Percentiles rank a stretch among this genome's conserved stretches.
Conservation (phyloP, 2,329 filamentous ascomycete species). For the Hortaea werneckii region DNA sequence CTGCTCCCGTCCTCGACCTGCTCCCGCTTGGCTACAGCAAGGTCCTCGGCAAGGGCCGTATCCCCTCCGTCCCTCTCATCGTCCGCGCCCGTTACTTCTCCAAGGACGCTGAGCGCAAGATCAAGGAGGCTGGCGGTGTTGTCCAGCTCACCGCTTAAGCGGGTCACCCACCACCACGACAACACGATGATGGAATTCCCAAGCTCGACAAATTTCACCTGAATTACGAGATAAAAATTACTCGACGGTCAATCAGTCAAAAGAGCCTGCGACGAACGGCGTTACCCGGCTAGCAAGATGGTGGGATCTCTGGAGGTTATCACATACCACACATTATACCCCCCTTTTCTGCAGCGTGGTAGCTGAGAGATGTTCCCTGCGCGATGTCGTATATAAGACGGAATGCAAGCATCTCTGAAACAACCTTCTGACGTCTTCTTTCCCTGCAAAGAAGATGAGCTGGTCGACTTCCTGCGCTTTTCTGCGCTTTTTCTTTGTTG, state of each 20-base stretch:
- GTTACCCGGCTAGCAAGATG: constrained; percentile 6
- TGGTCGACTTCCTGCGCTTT: constrained; percentile 7
- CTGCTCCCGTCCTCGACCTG: constrained; percentile 95
- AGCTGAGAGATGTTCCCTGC: constrained; percentile 39
- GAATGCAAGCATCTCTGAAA: constrained; percentile 42
- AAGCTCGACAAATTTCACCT: neutral
- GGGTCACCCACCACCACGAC: constrained; percentile 3
- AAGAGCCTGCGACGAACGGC: constrained; percentile 2
- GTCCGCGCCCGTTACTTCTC: constrained; percentile 92
- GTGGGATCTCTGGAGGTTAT: constrained; percentile 7
- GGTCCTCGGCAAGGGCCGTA: constrained; percentile 94
- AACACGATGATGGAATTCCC: neutral
- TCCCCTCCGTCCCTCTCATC: constrained; percentile 86
- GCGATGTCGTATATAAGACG: constrained; percentile 25
- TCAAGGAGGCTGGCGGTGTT: constrained; percentile 93
- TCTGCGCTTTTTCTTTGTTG: too few relatives aligned
- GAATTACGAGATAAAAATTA: neutral
- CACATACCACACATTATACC: constrained; percentile 14
- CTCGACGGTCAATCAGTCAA: neutral
- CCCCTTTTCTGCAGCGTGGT: constrained; percentile 35
- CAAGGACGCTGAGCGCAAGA: constrained; percentile 96
- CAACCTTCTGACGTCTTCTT: constrained; percentile 33
- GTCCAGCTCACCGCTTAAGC: constrained; percentile 86
- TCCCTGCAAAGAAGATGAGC: constrained; percentile 16
- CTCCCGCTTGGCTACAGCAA: constrained; percentile 96